Evolutionary conservation across 495 filamentous ascomycete genomes (phyloP).

Genomic region (Penicillium angulare): DNA sequence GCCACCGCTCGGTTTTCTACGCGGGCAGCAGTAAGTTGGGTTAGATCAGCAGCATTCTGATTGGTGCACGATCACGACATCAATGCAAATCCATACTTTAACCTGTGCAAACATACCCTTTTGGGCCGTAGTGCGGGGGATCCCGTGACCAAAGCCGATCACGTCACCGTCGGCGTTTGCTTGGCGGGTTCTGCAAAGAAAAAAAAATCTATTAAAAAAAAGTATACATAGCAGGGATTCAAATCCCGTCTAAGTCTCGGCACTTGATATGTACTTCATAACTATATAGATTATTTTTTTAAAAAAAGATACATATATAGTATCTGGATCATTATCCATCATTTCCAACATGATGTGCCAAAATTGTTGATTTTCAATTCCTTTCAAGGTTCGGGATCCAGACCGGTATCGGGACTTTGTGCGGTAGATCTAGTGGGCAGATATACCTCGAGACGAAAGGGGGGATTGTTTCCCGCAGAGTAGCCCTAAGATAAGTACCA

Average conservation of each 20-base stretch:
- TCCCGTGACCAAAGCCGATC: slow-evolving; percentile 38
- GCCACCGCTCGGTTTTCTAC: not conserved
- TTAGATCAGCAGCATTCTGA: slow-evolving; percentile 38
- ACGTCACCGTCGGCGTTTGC: slow-evolving; percentile 37
- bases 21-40: slow-evolving; percentile 23
- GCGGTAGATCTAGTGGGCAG: no score
- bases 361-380: no score
- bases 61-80: slow-evolving; percentile 52
- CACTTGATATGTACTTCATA: not conserved
- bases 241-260: not conserved
- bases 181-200: not conserved
- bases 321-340: no score
- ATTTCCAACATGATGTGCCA: no score
- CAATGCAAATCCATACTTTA: slow-evolving; percentile 34
- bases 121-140: slow-evolving; percentile 28
- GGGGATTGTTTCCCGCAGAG: not conserved
- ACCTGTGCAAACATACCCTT: slow-evolving; percentile 33
- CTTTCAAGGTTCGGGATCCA: no score
- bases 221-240: not conserved
- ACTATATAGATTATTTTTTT: no score
- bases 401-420: no score
- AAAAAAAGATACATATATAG: no score
- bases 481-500: slow-evolving; percentile 9
- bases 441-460: no score
- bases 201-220: not conserved